Conservation (phyloP, 108 stramenopile genomes). For the Cyclotella atomus region DNA sequence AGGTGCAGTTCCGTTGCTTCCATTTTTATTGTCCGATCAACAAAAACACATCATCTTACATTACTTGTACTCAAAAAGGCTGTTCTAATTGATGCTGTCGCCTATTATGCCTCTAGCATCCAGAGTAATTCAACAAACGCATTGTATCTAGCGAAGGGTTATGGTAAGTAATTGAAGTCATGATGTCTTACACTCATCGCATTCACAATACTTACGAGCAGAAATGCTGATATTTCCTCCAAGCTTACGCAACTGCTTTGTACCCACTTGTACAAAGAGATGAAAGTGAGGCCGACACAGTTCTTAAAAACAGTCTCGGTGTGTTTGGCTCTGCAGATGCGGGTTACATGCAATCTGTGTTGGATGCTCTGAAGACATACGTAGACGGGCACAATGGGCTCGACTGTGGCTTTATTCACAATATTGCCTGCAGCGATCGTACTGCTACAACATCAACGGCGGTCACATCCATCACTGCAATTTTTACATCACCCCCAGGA, state of each 20-base stretch:
- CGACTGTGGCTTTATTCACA: conserved; percentile 28
- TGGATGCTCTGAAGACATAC: conserved; percentile 26
- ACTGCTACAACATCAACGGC: background rate
- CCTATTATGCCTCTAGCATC: conserved; percentile 24
- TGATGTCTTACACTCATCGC: too few species aligned
- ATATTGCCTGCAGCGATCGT: conserved; percentile 3
- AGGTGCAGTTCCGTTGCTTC: background rate
- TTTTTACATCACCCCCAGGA: background rate
- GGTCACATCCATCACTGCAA: background rate
- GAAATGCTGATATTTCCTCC: too few species aligned
- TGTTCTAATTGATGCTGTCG: conserved; percentile 31
- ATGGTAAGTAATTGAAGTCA: conserved; percentile 14
- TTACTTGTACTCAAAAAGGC: conserved; percentile 4
- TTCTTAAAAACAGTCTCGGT: conserved; percentile 36
- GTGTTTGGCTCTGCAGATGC: conserved; percentile 9
- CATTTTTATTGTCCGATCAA: background rate
- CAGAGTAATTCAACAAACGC: conserved; percentile 3
- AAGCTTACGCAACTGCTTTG: conserved; percentile 27
- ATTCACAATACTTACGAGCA: too few species aligned
- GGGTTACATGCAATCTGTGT: conserved; percentile 16
- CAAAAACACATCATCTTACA: too few species aligned
- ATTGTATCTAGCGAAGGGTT: conserved; percentile 21
- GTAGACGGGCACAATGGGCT: conserved; percentile 7
- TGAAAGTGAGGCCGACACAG: background rate
- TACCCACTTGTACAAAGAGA: conserved; percentile 17